Base-by-base conservation (phyloP, 257 asterid genomes). In the Nicotiana sylvestris region DNA sequence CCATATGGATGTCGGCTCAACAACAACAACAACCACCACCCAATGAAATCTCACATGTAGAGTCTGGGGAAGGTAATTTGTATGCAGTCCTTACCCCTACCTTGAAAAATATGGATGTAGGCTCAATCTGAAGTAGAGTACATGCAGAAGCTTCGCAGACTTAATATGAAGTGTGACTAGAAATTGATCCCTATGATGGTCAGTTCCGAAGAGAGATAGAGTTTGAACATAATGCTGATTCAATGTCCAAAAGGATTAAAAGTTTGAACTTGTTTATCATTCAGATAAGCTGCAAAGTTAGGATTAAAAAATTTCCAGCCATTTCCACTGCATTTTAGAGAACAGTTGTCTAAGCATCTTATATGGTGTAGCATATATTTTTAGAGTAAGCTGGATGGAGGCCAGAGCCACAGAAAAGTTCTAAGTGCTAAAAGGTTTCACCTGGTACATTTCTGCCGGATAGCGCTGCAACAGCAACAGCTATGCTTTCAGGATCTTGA, bases 401-500 rank as follows among this genome's bases (percentile, higher is more conserved):
- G 68, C 13, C 9, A 72, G 9, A 46, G 2, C 13, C 13, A 12
- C 4, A 35, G 43, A 78, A 61, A 58, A 60, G n/a, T 17, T 43
- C 3, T 2, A 57, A 57, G 64, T 57, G 57, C 57, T 53, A 57
- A 76, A 32, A 58, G 58, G 61, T 76, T 13, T 86, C 29, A 92
- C 97, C 97, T 6, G 92, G 80, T 55, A 95, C 87, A 51, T 89
- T 83, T 81, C 86, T 62, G 2, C 96, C 92, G 1, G 92, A 88
- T 82, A 95, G 86, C 17, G 98, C 98, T 17, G 92, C 86, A 37
- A 83, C 84, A 9, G 98, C 98, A 27, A 92, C 90, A 81, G 58
- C 83, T 49, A 93, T 30, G 69, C 82, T 90, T 84, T 95, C 96
- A 4, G 98, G 98, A 83, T 95, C 95, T 82, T 81, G 37, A 7